phyloP scores from a whole-genome alignment of 1,139 yeast species.

The Debaryomyces nepalensis region DNA sequence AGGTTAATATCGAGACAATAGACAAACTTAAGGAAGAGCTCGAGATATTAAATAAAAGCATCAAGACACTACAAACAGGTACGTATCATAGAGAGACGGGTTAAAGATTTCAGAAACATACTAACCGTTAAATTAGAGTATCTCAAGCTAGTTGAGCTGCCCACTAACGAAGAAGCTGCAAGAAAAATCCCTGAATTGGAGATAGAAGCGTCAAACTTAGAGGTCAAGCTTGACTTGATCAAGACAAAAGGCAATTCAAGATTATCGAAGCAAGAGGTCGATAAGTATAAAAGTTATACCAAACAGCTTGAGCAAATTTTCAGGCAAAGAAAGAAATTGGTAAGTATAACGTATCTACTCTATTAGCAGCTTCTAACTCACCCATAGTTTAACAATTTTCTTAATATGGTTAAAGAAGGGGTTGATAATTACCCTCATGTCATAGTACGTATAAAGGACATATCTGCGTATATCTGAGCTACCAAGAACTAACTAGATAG shows the following conservation, averaged over 20 bases:
- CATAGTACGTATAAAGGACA: slow-evolving; percentile 15
- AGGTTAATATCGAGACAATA: slow-evolving; percentile 4
- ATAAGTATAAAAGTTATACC: slow-evolving; percentile 8
- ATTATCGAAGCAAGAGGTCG: slow-evolving; percentile 12
- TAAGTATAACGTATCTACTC: slow-evolving; percentile 7
- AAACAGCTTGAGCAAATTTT: slow-evolving; percentile 11
- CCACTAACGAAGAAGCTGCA: slow-evolving; percentile 16
- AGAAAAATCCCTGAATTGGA: slow-evolving; percentile 3
- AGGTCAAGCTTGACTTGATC: slow-evolving; percentile 6
- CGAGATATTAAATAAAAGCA: background rate
- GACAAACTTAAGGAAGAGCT: slow-evolving; percentile 2
- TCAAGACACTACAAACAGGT: slow-evolving; percentile 9
- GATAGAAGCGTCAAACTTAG: slow-evolving; percentile 2
- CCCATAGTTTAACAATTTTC: slow-evolving; percentile 13
- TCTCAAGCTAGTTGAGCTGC: slow-evolving; percentile 5
- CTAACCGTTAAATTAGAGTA: slow-evolving; percentile 10
- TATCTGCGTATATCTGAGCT: background rate
- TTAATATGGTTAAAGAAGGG: slow-evolving; percentile 13
- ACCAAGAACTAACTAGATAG: slow-evolving; percentile 9
- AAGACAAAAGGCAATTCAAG: background rate
- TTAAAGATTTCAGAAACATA: too few species aligned
- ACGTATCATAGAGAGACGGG: slow-evolving; percentile 8
- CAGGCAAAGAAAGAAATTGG: slow-evolving; percentile 14
- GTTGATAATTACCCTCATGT: slow-evolving; percentile 14
- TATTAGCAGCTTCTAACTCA: slow-evolving; percentile 5